Conservation (phyloP, 371 early-diverging fungal species). For the Apophysomyces ossiformis region DNA sequence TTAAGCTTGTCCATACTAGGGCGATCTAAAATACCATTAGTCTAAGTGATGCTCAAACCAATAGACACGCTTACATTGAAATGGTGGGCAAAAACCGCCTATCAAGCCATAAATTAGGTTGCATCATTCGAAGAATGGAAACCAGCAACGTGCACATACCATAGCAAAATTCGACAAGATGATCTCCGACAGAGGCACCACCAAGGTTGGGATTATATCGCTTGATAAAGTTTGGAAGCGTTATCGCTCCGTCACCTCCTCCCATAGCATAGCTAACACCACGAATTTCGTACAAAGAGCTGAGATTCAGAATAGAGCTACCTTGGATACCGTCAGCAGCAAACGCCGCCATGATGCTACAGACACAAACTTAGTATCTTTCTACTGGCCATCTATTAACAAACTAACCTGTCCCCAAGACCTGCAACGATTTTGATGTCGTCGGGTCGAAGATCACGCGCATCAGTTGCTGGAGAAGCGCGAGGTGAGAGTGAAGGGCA, state of each 20-base stretch:
- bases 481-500: conserved; percentile 21
- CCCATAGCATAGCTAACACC: conserved; percentile 34
- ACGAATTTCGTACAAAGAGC: conserved; percentile 21
- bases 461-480: conserved; percentile 13
- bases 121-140: background rate
- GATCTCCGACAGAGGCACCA: conserved; percentile 29
- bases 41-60: background rate
- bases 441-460: conserved; percentile 21
- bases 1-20: conserved; percentile 26
- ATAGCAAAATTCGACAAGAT: conserved; percentile 25
- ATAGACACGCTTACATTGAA: background rate
- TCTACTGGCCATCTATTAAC: too few species aligned
- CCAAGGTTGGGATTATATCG: conserved; percentile 20
- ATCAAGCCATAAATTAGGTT: background rate
- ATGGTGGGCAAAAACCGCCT: conserved; percentile 10
- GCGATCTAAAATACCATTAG: conserved; percentile 8
- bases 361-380: too few species aligned
- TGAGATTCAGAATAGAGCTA: conserved; percentile 13
- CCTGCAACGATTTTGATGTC: conserved; percentile 24
- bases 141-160: conserved; percentile 11
- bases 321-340: conserved; percentile 19
- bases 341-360: conserved; percentile 22
- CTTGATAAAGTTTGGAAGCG: conserved; percentile 28
- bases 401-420: conserved; percentile 18
- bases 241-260: conserved; percentile 25